Base-by-base conservation (phyloP, 257 asterid species). In the Gentiana dahurica region DNA sequence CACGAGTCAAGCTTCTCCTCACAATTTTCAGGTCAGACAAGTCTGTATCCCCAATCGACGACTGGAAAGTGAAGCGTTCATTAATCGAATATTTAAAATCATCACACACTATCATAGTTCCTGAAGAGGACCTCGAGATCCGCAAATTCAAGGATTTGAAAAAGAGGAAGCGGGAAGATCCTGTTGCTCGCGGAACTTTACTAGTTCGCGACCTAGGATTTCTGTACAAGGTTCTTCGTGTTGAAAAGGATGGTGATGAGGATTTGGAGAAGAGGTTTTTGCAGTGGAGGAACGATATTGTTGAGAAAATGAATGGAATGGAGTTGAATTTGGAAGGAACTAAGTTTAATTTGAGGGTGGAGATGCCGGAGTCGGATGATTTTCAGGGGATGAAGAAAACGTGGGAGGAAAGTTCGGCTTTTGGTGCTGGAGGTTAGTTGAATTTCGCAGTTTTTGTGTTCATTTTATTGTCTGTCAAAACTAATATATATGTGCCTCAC, bases 91-190 rank as follows among this genome's bases (percentile, higher is more conserved):
- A 92, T 60, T 69, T 92, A 47, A 80, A 73, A 57, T 63, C 78
- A 41, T 60, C 80, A 0, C 89, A 78, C 65, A 78, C 91, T 3
- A 61, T 88, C 13, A 36, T 80, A 4, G 52, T 79, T 34, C 68
- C 81, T 0, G 86, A 85, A 51, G 85, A 88, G 35, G 95, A 81
- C 62, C 74, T 92, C 65, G 71, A 66, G 58, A 60, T 92, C 5
- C 73, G 76, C 1, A 80, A 63, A 54, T 85, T 78, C 69, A 92
- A 68, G 51, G 91, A 92, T 71, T 67, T 72, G 54, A 85, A 88
- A 49, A 92, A 92, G 80, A 84, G 95, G 65, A 88, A 83, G 71
- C 97, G 98, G 2, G 97, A 83, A 8, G 97, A 92, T n/a, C 78
- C 98, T 1, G 95, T 92, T 33, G 97, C 91, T 51, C 81, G 75